Evolutionary conservation across 116 monocot species (phyloP).

Genomic region (Trichopus zeylanicus): DNA sequence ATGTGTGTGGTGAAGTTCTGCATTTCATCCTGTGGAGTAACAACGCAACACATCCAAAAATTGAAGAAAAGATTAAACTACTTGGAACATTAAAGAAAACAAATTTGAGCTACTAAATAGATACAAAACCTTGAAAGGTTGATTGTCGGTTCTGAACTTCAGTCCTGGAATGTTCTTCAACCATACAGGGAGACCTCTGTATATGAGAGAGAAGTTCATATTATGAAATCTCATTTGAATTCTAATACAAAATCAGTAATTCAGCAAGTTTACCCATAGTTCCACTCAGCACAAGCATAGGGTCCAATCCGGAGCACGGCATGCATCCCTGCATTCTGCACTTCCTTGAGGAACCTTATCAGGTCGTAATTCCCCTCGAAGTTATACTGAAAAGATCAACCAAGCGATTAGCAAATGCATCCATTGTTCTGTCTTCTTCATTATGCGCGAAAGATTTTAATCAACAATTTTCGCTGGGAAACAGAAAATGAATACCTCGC

Average conservation of each 20-base stretch:
- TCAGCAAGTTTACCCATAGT: slow-evolving; percentile 2
- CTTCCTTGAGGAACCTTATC: slow-evolving; percentile 46
- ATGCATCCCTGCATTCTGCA: slow-evolving; percentile 61
- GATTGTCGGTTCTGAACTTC: slow-evolving; percentile 43
- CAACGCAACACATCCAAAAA: neutral
- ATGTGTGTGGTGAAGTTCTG: slow-evolving; percentile 34
- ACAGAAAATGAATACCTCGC: slow-evolving; percentile 17
- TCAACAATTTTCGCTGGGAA: neutral
- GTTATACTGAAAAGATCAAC: slow-evolving; percentile 28
- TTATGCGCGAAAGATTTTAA: neutral
- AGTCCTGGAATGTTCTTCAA: slow-evolving; percentile 39
- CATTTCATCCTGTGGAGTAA: slow-evolving; percentile 42
- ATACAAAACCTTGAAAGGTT: slow-evolving; percentile 33
- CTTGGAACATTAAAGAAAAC: neutral
- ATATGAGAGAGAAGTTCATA: slow-evolving; percentile 39
- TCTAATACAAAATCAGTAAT: slow-evolving; percentile 23
- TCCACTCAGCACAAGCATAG: slow-evolving; percentile 19
- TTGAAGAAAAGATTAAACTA: neutral
- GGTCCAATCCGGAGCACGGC: slow-evolving; percentile 69
- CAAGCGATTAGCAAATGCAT: neutral
- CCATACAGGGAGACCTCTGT: slow-evolving; percentile 56
- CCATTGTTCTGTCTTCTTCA: too few relatives aligned
- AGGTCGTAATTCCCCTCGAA: slow-evolving; percentile 42
- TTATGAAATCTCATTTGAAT: slow-evolving; percentile 48
- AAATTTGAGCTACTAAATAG: neutral